These are phyloP conservation scores for Naumovozyma castellii DNA, from an alignment of 805 yeast genomes.

Conservation along the genomic window DNA sequence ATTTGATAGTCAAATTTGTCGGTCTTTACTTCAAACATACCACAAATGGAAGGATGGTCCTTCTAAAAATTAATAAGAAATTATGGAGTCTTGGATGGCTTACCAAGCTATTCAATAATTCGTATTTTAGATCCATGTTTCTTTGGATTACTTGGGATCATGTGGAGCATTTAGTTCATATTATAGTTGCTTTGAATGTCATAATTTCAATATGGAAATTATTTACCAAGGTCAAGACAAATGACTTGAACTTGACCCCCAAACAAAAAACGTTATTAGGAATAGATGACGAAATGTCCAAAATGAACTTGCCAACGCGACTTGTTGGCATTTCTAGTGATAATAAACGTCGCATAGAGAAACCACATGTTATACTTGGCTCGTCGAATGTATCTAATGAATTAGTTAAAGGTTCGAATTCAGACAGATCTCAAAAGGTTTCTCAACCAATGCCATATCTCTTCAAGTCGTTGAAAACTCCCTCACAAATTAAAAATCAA, in stretches of 20 bases:
- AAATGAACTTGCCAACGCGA: neutral
- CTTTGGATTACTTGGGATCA: slow-evolving; percentile 12
- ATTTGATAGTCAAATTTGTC: slow-evolving; percentile 18
- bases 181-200: slow-evolving; percentile 26
- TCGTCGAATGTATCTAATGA: neutral
- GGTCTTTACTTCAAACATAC: slow-evolving; percentile 14
- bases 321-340: neutral
- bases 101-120: neutral
- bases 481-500: slow-evolving; percentile 13
- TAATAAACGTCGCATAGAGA: slow-evolving; percentile 1
- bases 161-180: slow-evolving; percentile 20
- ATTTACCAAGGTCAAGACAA: slow-evolving; percentile 23
- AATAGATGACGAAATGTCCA: slow-evolving; percentile 6
- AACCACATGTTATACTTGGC: slow-evolving; percentile 11
- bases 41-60: slow-evolving; percentile 4
- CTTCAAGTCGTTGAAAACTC: slow-evolving; percentile 23
- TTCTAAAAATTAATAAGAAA: too few species aligned
- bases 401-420: neutral
- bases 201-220: slow-evolving; percentile 25
- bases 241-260: slow-evolving; percentile 26
- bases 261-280: slow-evolving; percentile 32
- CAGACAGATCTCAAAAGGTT: neutral
- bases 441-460: slow-evolving; percentile 17
- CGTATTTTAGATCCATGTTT: slow-evolving; percentile 4
- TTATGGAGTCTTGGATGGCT: slow-evolving; percentile 1